Percentiles rank a stretch among this genome's conserved stretches.
Evolutionary conservation across 2,329 filamentous ascomycete genomes (phyloP).

Genomic region (Thielaviopsis populi): DNA sequence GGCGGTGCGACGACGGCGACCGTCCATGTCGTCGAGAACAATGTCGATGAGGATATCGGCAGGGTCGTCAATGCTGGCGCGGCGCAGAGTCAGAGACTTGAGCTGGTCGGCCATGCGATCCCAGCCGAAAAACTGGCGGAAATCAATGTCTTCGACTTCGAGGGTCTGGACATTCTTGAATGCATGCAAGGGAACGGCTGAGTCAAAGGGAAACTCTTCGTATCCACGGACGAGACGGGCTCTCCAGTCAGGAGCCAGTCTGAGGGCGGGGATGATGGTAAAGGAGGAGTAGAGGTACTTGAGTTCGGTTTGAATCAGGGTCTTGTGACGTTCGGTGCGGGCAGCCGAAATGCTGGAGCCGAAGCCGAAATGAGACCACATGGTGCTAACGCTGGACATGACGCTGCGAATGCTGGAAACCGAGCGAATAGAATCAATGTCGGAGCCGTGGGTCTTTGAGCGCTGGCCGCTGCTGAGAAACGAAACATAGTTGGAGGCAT

Average conservation of each 20-base stretch:
- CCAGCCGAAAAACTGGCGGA: slow-evolving; percentile 95
- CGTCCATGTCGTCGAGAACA: slow-evolving; percentile 92
- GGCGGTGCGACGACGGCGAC: slow-evolving; percentile 70
- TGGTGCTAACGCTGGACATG: slow-evolving; percentile 87
- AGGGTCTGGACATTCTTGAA: slow-evolving; percentile 95
- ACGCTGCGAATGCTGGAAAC: slow-evolving; percentile 94
- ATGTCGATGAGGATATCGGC: slow-evolving; percentile 83
- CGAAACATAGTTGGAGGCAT: slow-evolving; percentile 85
- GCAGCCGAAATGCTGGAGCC: slow-evolving; percentile 64
- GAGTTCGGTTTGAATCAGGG: slow-evolving; percentile 67
- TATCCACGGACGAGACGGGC: slow-evolving; percentile 82
- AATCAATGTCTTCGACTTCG: slow-evolving; percentile 91
- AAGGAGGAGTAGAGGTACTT: slow-evolving; percentile 97
- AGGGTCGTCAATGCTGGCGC: slow-evolving; percentile 76
- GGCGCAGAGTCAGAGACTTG: slow-evolving; percentile 74
- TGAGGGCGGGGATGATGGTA: slow-evolving; percentile 89
- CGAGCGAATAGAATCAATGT: slow-evolving; percentile 83
- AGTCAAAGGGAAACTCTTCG: slow-evolving; percentile 96
- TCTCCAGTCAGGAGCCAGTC: slow-evolving; percentile 81
- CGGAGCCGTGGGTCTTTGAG: slow-evolving; percentile 62
- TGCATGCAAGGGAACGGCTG: slow-evolving; percentile 83
- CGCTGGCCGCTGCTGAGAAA: slow-evolving; percentile 77
- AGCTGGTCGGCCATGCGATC: slow-evolving; percentile 85
- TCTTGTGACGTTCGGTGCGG: slow-evolving; percentile 80
- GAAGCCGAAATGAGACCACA: slow-evolving; percentile 82